Evolutionary conservation across 139 green algal genomes (phyloP).

Genomic region (Tetradesmus lagerheimii): DNA sequence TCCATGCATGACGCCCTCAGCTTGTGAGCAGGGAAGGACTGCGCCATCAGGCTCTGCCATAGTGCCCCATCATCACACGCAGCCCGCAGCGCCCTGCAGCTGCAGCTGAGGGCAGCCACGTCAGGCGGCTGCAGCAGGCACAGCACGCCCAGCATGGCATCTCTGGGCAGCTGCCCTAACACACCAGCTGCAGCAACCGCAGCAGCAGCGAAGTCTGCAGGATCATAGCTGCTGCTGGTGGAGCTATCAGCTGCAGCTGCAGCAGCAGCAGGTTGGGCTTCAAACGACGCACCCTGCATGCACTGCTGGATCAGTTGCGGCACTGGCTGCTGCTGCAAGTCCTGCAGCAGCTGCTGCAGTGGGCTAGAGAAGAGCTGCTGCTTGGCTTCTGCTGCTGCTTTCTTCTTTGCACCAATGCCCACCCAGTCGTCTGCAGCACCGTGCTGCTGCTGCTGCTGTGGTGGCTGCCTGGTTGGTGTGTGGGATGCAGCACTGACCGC

Average conservation of each 20-base stretch:
- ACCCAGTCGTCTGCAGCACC: neutral
- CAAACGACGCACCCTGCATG: neutral
- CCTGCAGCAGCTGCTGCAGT: slow-evolving; percentile 25
- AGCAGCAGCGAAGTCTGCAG: slow-evolving; percentile 3
- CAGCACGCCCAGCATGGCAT: slow-evolving; percentile 10
- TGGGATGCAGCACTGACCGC: neutral
- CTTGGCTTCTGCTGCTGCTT: slow-evolving; percentile 9
- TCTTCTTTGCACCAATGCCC: neutral
- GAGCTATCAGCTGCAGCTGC: neutral
- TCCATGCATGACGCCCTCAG: neutral
- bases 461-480: neutral
- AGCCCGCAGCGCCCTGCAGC: slow-evolving; percentile 44
- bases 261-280: slow-evolving; percentile 2
- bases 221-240: neutral
- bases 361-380: slow-evolving; percentile 28
- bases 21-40: slow-evolving; percentile 28
- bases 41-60: slow-evolving; percentile 42
- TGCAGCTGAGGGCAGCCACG: slow-evolving; percentile 39
- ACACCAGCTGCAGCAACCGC: neutral
- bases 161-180: neutral
- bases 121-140: slow-evolving; percentile 27
- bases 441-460: neutral
- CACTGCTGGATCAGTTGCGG: neutral
- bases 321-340: slow-evolving; percentile 29
- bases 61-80: slow-evolving; percentile 43